Evolutionary conservation across 352 stramenopile genomes (phyloP), one percentile per base, ranked within the genome.

Genomic region (Blastocystis sp.): DNA sequence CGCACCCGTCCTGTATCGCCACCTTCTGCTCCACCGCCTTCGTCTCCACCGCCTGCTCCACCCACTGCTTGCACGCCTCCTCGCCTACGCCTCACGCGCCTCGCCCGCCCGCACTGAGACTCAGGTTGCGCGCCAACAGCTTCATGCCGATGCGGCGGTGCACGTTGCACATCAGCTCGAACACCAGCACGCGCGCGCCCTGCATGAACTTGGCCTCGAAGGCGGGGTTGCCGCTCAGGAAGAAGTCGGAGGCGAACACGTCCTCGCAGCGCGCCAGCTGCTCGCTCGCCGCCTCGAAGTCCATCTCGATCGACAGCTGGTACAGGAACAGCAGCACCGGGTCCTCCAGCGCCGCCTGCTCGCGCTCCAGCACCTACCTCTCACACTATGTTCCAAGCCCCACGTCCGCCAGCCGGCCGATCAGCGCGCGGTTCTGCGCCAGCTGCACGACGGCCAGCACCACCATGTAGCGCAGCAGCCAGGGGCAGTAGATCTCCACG

Each of bases 161-260:
- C 65, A 76, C 38, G 14, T 54, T 9, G 65, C 43, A 76, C 38
- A 76, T 19, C 24, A 76, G 43, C n/a, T 76, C 65, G 24, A 76
- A 38, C 9, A 76, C 9, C 11, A 52, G 14, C 65, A 76, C 14
- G 11, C 34, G 65, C 43, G 65, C 24, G 9, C 52, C 34, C 24
- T 76, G 11, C 10, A 42, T 76, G 34, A 42, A 76, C 17, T 19
- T 28, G 19, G 7, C 34, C 10, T 42, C 65, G 34, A 38, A 17
- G 7, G 34, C 34, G 17, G 10, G 17, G n/a, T 24, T 69, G 11
- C 19, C 24, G 34, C 7, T 54, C 24, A 76, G 43, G 43, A 76
- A 76, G 65, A 76, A 76, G 24, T 76, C 65, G 43, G 24, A 54
- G 24, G 34, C 65, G 43, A 76, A 76, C 24, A 76, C 65, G 43